Percentiles rank a stretch among this genome's conserved stretches.
Conservation (phyloP, 1,139 yeast genomes). For the Kodamaea ohmeri region DNA sequence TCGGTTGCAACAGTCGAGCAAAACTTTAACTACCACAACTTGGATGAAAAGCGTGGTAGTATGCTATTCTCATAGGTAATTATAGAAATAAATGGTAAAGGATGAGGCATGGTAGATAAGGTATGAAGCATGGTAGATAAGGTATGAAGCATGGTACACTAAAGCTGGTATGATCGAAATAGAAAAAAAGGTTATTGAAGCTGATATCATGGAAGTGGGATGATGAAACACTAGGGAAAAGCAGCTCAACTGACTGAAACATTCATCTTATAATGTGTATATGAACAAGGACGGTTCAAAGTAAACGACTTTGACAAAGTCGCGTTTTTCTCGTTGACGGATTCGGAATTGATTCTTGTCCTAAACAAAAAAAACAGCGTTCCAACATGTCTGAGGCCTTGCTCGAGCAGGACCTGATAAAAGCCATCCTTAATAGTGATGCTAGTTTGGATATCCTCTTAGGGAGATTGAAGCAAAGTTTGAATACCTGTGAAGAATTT, state of each 20-base stretch:
- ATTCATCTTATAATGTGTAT: too few relatives aligned
- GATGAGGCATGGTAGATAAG: too few relatives aligned
- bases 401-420: conserved; percentile 30
- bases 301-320: too few relatives aligned
- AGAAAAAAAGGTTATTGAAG: too few relatives aligned
- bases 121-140: too few relatives aligned
- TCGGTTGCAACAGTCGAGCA: conserved; percentile 58
- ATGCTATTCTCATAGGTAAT: conserved; percentile 20
- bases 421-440: conserved; percentile 37
- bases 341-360: conserved; percentile 1
- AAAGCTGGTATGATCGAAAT: too few relatives aligned
- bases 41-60: conserved; percentile 37
- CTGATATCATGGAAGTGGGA: background rate
- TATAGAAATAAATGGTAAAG: conserved; percentile 2
- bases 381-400: conserved; percentile 18
- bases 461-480: conserved; percentile 71
- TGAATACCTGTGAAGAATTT: conserved; percentile 81
- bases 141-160: too few relatives aligned
- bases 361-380: conserved; percentile 5
- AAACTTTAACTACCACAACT: conserved; percentile 13
- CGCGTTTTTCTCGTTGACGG: background rate
- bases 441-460: conserved; percentile 61
- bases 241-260: too few relatives aligned
- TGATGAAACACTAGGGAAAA: background rate
- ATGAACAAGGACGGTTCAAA: too few relatives aligned